Conservation (phyloP, 768 basidiomycete genomes). For the Termitomyces sp. region DNA sequence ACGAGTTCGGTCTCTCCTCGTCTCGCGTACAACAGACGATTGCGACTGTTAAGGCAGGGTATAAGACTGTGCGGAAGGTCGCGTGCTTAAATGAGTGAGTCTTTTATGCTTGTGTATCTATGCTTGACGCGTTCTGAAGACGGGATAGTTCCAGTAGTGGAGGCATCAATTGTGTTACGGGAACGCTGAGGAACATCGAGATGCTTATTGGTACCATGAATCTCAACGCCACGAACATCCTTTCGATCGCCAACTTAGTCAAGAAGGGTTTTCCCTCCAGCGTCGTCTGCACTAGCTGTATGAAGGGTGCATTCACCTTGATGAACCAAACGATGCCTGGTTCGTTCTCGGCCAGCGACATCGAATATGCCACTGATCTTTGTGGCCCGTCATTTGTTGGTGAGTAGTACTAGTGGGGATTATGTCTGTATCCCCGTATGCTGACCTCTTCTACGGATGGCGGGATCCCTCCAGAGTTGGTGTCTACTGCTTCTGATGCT, state of each 20-base stretch:
- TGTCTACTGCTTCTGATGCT: conserved; percentile 5
- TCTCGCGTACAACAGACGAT: conserved; percentile 18
- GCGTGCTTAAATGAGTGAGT: conserved; percentile 57
- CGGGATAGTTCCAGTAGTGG: conserved; percentile 9
- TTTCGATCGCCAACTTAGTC: conserved; percentile 21
- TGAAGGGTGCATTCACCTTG: conserved; percentile 40
- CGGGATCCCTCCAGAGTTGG: conserved; percentile 18
- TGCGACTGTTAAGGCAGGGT: conserved; percentile 34
- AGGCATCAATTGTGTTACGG: conserved; percentile 47
- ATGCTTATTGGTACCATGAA: conserved; percentile 27
- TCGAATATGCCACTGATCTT: conserved; percentile 17
- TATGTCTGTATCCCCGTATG: neutral
- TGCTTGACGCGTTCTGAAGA: neutral
- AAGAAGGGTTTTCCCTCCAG: conserved; percentile 24
- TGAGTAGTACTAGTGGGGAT: conserved; percentile 20
- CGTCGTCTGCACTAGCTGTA: conserved; percentile 41
- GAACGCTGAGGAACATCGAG: conserved; percentile 46
- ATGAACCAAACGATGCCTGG: conserved; percentile 27
- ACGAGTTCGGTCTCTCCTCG: conserved; percentile 23
- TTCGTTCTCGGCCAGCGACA: conserved; percentile 18
- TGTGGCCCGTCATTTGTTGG: conserved; percentile 44
- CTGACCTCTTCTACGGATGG: conserved; percentile 9
- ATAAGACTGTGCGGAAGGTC: conserved; percentile 44
- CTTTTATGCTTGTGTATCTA: neutral
- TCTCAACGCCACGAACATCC: conserved; percentile 20